Evolutionary conservation across 805 yeast genomes (phyloP).

Genomic region (Komagataella populi): DNA sequence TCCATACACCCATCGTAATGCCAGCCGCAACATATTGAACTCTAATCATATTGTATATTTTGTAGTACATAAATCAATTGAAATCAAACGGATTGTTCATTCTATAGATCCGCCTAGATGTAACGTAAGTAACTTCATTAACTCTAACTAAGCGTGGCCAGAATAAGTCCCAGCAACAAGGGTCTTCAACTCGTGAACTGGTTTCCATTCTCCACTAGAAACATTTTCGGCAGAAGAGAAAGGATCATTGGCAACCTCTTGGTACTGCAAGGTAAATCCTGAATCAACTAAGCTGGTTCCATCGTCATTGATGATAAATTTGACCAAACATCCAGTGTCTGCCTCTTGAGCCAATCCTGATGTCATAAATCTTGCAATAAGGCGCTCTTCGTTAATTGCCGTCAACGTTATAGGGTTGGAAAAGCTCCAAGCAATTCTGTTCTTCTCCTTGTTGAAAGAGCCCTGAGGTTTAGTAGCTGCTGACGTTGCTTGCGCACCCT

Average conservation of each 20-base stretch:
- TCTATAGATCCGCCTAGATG: not conserved
- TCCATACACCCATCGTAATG: not conserved
- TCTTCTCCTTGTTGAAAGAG: slow-evolving; percentile 74
- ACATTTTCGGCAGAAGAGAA: slow-evolving; percentile 14
- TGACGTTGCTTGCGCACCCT: slow-evolving; percentile 47
- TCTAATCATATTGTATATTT: not conserved
- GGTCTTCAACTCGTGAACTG: slow-evolving; percentile 30
- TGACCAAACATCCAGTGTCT: slow-evolving; percentile 58
- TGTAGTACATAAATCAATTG: not conserved
- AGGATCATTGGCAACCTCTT: slow-evolving; percentile 15
- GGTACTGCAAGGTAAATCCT: not conserved
- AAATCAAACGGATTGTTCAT: not conserved
- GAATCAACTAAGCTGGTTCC: slow-evolving; percentile 27
- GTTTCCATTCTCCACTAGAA: slow-evolving; percentile 15
- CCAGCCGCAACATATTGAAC: not conserved
- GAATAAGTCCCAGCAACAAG: slow-evolving; percentile 33
- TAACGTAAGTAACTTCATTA: slow-evolving; percentile 19
- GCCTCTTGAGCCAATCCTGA: slow-evolving; percentile 59
- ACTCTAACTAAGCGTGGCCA: not conserved
- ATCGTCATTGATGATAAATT: slow-evolving; percentile 35
- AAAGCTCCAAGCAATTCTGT: slow-evolving; percentile 79
- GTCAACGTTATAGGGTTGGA: slow-evolving; percentile 23
- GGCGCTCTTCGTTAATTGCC: slow-evolving; percentile 36
- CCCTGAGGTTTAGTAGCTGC: slow-evolving; percentile 92
- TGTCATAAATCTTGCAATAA: slow-evolving; percentile 81